phyloP scores from a whole-genome alignment of 2,329 filamentous ascomycete species.

The Colletotrichum limetticola region DNA sequence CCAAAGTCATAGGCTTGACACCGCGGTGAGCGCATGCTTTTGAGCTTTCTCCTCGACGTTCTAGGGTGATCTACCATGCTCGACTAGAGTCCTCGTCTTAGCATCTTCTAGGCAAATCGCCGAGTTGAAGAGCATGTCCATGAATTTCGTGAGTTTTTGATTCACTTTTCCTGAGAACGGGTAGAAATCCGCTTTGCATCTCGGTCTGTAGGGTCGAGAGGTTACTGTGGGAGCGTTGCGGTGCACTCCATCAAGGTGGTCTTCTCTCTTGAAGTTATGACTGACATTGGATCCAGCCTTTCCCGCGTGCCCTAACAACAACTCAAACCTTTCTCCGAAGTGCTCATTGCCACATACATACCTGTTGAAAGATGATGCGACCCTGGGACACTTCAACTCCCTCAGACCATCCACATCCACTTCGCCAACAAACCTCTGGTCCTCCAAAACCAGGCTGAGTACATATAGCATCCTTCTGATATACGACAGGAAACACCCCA shows the following conservation, averaged over 20 bases:
- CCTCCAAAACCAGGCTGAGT: too few species aligned
- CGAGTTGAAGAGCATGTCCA: neutral
- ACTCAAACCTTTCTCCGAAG: neutral
- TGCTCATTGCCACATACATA: rapidly evolving
- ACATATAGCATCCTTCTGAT: too few species aligned
- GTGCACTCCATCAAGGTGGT: neutral
- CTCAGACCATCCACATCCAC: too few species aligned
- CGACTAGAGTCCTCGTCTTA: neutral
- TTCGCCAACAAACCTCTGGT: too few species aligned
- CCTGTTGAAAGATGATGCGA: neutral
- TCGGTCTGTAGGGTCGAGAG: neutral
- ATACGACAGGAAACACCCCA: too few species aligned
- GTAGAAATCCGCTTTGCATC: neutral
- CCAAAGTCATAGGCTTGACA: neutral
- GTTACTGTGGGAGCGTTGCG: neutral
- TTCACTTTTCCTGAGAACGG: neutral
- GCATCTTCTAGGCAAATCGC: neutral
- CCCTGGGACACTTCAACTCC: too few species aligned
- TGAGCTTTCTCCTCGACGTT: neutral
- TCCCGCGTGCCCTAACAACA: neutral
- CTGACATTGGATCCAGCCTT: neutral
- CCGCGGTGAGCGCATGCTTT: neutral
- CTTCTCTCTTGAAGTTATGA: neutral
- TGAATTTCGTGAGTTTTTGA: rapidly evolving
- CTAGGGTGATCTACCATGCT: neutral